Evolutionary conservation across 352 stramenopile genomes (phyloP), one percentile per base, ranked within the genome.

Genomic region (Phytophthora citrophthora): DNA sequence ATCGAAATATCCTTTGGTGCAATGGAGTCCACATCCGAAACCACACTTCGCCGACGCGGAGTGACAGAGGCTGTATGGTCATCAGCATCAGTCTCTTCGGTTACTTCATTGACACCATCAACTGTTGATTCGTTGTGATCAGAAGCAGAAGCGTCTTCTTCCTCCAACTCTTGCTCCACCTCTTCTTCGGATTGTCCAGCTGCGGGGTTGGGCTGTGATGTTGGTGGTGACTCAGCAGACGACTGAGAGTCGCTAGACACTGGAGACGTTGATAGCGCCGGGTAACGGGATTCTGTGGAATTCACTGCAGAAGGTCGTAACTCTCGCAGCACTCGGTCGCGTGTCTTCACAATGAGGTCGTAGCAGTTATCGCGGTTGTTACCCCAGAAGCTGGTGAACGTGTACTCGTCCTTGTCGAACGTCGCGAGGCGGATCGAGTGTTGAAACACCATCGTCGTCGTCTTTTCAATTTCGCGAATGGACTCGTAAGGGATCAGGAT

Each of bases 331-430:
- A 89, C 76, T 24, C 74, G 81, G 31, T 86, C 62, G 26, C 82
- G 83, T n/a, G 86, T 90, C 63, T 79, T 75, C 11, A 64, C 38
- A 29, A 95, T 85, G n/a, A 95, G 61, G 7, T 93, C 81, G 47
- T 82, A 93, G 69, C 86, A 95, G 40, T 52, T 73, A 70, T 95
- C 88, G 40, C 85, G 81, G 55, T 94, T 92, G 49, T 74, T 87
- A 24, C 88, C 85, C 87, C 87, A 95, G 45, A 95, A 95, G 53
- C 83, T 90, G 54, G 83, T 90, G 69, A 95, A 93, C 57, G 88
- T 93, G 62, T 88, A 95, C 68, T 92, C 83, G 50, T 90, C 79
- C 61, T 91, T 79, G 29, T 76, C 75, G 23, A 68, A 67, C 13
- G 81, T 93, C 31, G 72, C 70, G 48, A 95, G 79, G 11, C 85